phyloP scores from a whole-genome alignment of 768 basidiomycete genomes.

The Mycena alexandri region DNA sequence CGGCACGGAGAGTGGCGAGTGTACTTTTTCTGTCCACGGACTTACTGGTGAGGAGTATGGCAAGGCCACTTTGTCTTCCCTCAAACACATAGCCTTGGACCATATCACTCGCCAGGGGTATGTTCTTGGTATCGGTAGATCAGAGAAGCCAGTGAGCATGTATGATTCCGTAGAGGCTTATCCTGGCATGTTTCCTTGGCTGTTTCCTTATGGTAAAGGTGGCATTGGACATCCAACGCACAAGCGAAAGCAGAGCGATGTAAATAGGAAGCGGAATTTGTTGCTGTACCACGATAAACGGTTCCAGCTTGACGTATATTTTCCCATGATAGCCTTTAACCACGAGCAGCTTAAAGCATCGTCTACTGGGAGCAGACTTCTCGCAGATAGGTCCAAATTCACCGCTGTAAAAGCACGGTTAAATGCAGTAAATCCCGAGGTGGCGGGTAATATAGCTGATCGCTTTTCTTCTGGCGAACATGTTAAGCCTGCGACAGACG shows the following conservation, averaged over 20 bases:
- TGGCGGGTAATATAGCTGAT: constrained; percentile 37
- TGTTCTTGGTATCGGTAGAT: constrained; percentile 46
- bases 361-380: constrained; percentile 44
- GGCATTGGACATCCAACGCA: constrained; percentile 40
- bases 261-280: constrained; percentile 40
- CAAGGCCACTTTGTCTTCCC: constrained; percentile 34
- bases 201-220: constrained; percentile 55
- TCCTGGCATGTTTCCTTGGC: constrained; percentile 58
- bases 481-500: constrained; percentile 43
- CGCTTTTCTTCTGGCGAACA: constrained; percentile 42
- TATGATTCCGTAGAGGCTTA: constrained; percentile 52
- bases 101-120: constrained; percentile 43
- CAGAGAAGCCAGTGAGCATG: constrained; percentile 38
- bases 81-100: constrained; percentile 44
- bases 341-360: constrained; percentile 44
- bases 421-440: constrained; percentile 38
- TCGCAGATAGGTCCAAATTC: constrained; percentile 45
- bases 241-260: constrained; percentile 36
- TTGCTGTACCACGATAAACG: constrained; percentile 49
- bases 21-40: constrained; percentile 55
- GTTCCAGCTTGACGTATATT: constrained; percentile 43
- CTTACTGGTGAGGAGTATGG: constrained; percentile 46
- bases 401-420: constrained; percentile 40
- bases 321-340: constrained; percentile 44
- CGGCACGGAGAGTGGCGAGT: constrained; percentile 46